Evolutionary conservation across 768 basidiomycete genomes (phyloP), one percentile per base, ranked within the genome.

Genomic region (Suillus placidus): DNA sequence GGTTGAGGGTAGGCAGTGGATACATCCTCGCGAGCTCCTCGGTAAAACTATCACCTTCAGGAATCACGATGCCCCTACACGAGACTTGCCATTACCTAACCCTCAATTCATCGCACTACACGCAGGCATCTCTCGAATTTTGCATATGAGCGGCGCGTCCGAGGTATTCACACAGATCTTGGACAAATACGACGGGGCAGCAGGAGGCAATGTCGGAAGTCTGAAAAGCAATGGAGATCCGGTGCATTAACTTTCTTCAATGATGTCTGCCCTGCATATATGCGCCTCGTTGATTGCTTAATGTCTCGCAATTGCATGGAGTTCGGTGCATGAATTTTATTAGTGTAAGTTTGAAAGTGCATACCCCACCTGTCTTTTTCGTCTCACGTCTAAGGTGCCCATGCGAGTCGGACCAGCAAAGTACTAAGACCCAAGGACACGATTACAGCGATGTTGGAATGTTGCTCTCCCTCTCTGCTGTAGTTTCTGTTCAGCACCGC

Each of bases 121-220:
- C 34, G 20, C 54, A 56, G 34, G 54, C 20, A n/a, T 56, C 54
- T 56, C 54, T 20, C 54, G 2, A 56, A 56, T 56, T n/a, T 35
- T 56, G 1, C 20, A 56, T 35, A 56, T 56, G 54, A 56, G 54
- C 6, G 34, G 54, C n/a, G 34, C 20, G 3, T 34, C 54, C 3
- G 20, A 35, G 34, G 12, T 35, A 56, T 56, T 56, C 20, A 6
- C 10, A 35, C 54, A 35, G 34, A 56, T n/a, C 34, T 8, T 56
- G 20, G 54, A 35, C 18, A 35, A 56, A 56, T 56, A 56, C 4
- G 54, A 56, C 4, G 23, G 20, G 34, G 34, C 20, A 35, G 34
- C 54, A 35, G 32, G 30, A 55, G 49, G 12, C 18, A n/a, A n/a
- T 56, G 3, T 13, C 34, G 12, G 54, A 35, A 35, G 6, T 35